Base-by-base conservation (phyloP, 2,329 filamentous ascomycete genomes). In the Venturia carpophila region DNA sequence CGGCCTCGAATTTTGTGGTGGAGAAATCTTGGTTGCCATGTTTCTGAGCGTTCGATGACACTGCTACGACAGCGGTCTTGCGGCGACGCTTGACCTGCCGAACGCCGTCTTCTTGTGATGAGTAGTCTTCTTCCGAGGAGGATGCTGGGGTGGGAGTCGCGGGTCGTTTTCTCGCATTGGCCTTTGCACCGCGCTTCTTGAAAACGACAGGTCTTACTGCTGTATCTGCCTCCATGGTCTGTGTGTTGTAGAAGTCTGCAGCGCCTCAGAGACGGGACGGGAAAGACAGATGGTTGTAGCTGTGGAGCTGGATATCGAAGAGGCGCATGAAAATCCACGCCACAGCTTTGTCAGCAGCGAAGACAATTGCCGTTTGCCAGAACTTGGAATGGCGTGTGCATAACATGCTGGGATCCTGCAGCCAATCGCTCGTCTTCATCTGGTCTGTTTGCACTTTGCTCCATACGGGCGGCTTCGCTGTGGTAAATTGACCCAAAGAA, bases 171-270 rank as follows among this genome's bases (percentile, higher is more conserved):
- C 92, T 86, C 64, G 92, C 83, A 73, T 90, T 92, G 68, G 83
- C 84, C 74, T 92, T 95, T 71, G 84, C 83, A 69, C 85, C 83
- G 74, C 92, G 86, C 76, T 94, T 96, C 76, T 96, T 97, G 83
- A 97, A 97, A 63, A 90, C 76, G 17, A 88, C 83, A 56, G 70
- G 27, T 30, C 37, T 34, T 9, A 37, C 30, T 19, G 30, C 13
- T 34, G 52, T 37, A 9, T 34, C 30, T 58, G 27, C 30, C 27
- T 58, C 52, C 52, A 58, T 58, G 9, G 30, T 58, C 52, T 39
- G 11, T 58, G 15, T 58, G 30, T 30, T 37, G 52, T 37, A 58
- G 30, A 58, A 24, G 15, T 58, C 10, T 34, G 30, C 37, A 27
- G 10, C n/a, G 27, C 37, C 52, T 58, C 52, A 27, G 52, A 37